These are phyloP conservation scores for Bimuria novae-zelandiae DNA, from an alignment of 2,329 filamentous ascomycete species.

Conservation along the genomic window DNA sequence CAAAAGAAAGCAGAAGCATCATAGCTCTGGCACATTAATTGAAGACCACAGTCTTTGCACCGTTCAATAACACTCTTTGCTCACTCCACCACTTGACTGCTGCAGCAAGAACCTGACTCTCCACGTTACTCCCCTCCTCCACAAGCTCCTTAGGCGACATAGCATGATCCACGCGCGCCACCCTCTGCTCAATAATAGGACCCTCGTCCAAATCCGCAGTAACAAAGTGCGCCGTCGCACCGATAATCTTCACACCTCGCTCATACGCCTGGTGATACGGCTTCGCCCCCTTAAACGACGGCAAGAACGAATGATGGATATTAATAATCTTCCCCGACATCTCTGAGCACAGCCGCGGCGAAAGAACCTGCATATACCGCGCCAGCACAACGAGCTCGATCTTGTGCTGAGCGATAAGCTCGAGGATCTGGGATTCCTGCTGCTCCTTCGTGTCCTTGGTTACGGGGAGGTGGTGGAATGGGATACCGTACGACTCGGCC, in stretches of 20 bases:
- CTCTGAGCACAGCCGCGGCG: constrained; percentile 71
- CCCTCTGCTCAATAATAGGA: constrained; percentile 85
- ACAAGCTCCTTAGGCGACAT: constrained; percentile 77
- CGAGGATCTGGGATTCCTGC: constrained; percentile 73
- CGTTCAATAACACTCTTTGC: constrained; percentile 76
- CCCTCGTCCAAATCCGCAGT: constrained; percentile 85
- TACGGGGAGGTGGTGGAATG: constrained; percentile 81
- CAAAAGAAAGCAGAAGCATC: no score
- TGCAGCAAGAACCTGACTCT: constrained; percentile 79
- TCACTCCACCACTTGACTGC: constrained; percentile 86
- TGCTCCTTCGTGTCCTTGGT: constrained; percentile 75
- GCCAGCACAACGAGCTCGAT: constrained; percentile 82
- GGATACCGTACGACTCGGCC: constrained; percentile 73
- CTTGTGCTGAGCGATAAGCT: constrained; percentile 68
- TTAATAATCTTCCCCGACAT: constrained; percentile 91
- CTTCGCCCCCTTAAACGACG: constrained; percentile 85
- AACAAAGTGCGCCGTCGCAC: constrained; percentile 84
- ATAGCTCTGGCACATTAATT: constrained; percentile 47
- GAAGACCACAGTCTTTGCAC: constrained; percentile 80
- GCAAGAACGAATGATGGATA: constrained; percentile 87
- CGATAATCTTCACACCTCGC: constrained; percentile 85
- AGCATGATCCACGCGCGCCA: constrained; percentile 75
- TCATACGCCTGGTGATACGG: constrained; percentile 89
- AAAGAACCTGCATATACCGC: constrained; percentile 87
- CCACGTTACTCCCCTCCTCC: constrained; percentile 80